Percentiles rank a stretch among this genome's conserved stretches.
Conservation (phyloP, 202 grass and related monocot species). For the Digitaria exilis region DNA sequence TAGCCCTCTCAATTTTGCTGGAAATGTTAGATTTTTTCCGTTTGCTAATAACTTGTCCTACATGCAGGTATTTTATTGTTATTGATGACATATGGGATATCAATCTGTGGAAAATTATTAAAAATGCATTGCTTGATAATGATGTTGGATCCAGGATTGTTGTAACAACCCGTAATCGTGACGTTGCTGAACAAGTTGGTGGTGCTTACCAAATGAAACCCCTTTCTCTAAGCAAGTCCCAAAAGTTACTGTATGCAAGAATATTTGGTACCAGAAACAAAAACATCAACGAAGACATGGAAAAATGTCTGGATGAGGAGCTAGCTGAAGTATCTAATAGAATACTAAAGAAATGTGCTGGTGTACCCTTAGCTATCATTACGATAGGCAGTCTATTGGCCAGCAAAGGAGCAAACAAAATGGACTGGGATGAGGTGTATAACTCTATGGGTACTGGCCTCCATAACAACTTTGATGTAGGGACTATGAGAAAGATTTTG, state of each 20-base stretch:
- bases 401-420: background rate
- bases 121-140: background rate
- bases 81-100: constrained; percentile 5
- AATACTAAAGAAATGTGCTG: background rate
- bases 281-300: too few relatives aligned
- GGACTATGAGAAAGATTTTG: background rate
- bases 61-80: background rate
- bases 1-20: too few relatives aligned
- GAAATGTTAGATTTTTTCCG: too few relatives aligned
- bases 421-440: background rate
- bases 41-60: background rate
- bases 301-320: background rate
- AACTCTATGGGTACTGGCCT: background rate
- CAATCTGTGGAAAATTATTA: background rate
- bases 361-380: background rate
- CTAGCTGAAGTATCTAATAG: background rate
- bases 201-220: background rate
- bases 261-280: background rate
- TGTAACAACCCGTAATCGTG: background rate
- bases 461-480: background rate
- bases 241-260: background rate
- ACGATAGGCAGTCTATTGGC: background rate
- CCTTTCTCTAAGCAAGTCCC: background rate
- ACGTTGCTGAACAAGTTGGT: background rate
- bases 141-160: background rate